Conservation (phyloP, 1,284 basidiomycete species). For the Fistulina hepatica region DNA sequence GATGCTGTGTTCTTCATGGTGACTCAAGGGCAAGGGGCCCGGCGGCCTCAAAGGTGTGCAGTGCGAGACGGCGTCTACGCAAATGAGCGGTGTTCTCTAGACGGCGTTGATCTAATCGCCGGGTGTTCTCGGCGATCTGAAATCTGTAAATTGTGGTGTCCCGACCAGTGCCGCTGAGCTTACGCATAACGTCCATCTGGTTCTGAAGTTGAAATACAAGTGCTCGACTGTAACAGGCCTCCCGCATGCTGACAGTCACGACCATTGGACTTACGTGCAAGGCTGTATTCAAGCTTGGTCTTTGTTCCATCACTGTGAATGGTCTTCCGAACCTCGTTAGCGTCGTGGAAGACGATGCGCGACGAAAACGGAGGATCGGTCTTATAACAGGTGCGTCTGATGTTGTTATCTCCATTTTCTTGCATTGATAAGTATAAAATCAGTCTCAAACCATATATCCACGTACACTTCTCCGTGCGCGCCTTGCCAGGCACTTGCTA, state of each 20-base stretch:
- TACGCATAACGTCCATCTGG: no score
- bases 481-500: constrained; percentile 6
- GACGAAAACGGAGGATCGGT: constrained; percentile 27
- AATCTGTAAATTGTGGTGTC: no score
- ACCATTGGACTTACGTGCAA: constrained; percentile 66
- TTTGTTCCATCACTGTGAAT: constrained; percentile 55
- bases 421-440: constrained; percentile 10
- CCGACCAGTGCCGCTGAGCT: no score
- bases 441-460: constrained; percentile 88
- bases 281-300: constrained; percentile 56
- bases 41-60: no score
- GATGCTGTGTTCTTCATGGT: no score
- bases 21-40: no score
- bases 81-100: no score
- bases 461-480: constrained; percentile 44
- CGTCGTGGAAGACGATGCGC: constrained; percentile 36
- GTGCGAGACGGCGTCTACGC: no score
- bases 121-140: no score
- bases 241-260: constrained; percentile 42
- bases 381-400: constrained; percentile 62
- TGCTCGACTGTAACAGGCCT: no score
- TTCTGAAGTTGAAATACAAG: no score
- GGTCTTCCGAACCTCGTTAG: constrained; percentile 56
- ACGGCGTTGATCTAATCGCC: no score
- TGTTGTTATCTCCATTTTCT: constrained; percentile 9